Evolutionary conservation across 805 yeast species (phyloP).

Genomic region (Ogataea corticis): DNA sequence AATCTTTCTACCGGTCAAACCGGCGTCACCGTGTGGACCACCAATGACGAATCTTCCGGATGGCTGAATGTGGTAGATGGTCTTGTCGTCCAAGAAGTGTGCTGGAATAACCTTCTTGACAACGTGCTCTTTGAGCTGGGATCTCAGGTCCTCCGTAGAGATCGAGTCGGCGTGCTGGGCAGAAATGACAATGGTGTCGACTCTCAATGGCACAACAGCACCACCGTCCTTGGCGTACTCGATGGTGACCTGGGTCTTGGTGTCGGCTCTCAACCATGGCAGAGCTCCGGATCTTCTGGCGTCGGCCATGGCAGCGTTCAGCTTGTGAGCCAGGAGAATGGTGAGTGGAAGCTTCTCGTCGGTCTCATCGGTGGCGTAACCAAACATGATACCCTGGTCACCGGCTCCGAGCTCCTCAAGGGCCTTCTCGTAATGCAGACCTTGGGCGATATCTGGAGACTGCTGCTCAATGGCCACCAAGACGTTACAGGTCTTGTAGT

Average conservation of each 20-base stretch:
- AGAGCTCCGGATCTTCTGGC: conserved; percentile 96
- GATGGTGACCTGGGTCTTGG: conserved; percentile 98
- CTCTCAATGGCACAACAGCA: conserved; percentile 93
- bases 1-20: conserved; percentile 98
- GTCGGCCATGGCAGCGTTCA: conserved; percentile 93
- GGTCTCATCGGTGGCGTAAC: conserved; percentile 98
- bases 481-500: conserved; percentile 98
- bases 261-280: conserved; percentile 98
- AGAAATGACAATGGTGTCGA: conserved; percentile 95
- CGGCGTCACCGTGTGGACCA: conserved; percentile 99
- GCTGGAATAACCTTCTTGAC: conserved; percentile 92
- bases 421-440: conserved; percentile 94
- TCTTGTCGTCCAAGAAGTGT: conserved; percentile 87
- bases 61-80: conserved; percentile 98
- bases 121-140: conserved; percentile 73
- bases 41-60: conserved; percentile 99
- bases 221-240: conserved; percentile 94
- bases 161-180: conserved; percentile 98
- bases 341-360: conserved; percentile 97
- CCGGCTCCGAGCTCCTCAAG: conserved; percentile 99
- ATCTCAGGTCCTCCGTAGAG: conserved; percentile 89
- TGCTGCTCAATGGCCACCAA: conserved; percentile 99
- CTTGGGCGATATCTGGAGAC: conserved; percentile 99
- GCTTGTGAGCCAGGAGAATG: conserved; percentile 88
- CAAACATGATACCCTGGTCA: conserved; percentile 99